Evolutionary conservation across 495 filamentous ascomycete genomes (phyloP), one percentile per base, ranked within the genome.

Genomic region (Clohesyomyces aquaticus): DNA sequence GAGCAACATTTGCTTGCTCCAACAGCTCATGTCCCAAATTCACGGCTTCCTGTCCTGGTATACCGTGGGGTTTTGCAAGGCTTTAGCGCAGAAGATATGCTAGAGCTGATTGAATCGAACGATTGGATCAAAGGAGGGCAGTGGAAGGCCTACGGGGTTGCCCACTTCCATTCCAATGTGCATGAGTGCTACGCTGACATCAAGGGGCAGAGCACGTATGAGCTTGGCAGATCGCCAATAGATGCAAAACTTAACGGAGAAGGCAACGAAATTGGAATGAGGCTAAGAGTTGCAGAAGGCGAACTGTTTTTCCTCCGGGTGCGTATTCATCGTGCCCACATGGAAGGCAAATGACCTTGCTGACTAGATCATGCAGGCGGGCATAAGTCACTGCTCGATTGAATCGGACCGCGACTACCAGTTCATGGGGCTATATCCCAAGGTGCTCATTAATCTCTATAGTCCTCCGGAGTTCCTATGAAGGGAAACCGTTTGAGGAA

Each of bases 101-200:
- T 61, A 19, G 55, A 48, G 23, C 2, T 18, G 16, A 48, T 59
- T 6, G 8, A 47, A 11, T 11, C 4, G 28, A 48, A 59, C 14
- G 45, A 27, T 16, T 26, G 25, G 18, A 27, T 26, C 22, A 59
- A 59, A 11, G 22, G 55, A 29, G 55, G 55, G 42, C 55, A 59
- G 25, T 26, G 42, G 41, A 59, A 59, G 32, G 22, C 21, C 21
- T 49, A 48, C 43, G 25, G 29, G 10, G 28, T 23, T n/a, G 41
- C 55, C 16, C 55, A 48, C 28, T 59, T 59, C 42, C 42, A 57
- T 29, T 47, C 22, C 4, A 59, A 59, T 32, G 23, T 50, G 4
- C 55, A 48, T n/a, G 55, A 59, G 23, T 59, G 42, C 42, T 59
- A 28, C 22, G 55, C 43, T 18, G 42, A 29, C n/a, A 48, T 59